These are phyloP conservation scores for Teratosphaeria destructans DNA, from an alignment of 2,329 filamentous ascomycete genomes.

Conservation along the genomic window DNA sequence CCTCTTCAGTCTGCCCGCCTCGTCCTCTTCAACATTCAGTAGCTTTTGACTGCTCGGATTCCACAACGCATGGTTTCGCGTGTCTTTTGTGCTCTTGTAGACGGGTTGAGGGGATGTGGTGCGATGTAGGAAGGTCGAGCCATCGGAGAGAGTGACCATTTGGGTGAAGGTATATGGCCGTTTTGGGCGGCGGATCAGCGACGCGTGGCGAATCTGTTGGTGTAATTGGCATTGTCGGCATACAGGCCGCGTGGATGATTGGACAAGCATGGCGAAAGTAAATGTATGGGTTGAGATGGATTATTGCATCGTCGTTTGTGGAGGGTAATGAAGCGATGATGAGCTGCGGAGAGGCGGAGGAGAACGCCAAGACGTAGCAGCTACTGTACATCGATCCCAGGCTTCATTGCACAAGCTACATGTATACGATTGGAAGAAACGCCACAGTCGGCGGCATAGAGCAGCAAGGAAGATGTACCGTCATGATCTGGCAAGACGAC, in stretches of 20 bases:
- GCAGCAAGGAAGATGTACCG: background rate
- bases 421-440: background rate
- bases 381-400: background rate
- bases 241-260: background rate
- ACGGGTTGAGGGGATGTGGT: conserved; percentile 61
- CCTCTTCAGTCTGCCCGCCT: conserved; percentile 77
- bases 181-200: conserved; percentile 76
- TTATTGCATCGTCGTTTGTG: background rate
- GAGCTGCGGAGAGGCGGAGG: background rate
- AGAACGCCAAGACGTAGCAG: background rate
- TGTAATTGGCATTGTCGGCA: conserved; percentile 3
- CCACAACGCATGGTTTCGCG: conserved; percentile 81
- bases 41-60: conserved; percentile 75
- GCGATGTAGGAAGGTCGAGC: conserved; percentile 69
- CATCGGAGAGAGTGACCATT: conserved; percentile 83
- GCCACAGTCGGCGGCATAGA: background rate
- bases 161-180: conserved; percentile 97
- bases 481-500: conserved; percentile 14
- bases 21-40: conserved; percentile 84
- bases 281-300: background rate
- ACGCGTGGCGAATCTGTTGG: conserved; percentile 64
- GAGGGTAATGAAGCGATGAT: background rate
- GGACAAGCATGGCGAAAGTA: background rate
- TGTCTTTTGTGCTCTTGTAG: conserved; percentile 64
- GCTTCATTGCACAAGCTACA: background rate